phyloP scores from a whole-genome alignment of 2,329 filamentous ascomycete species.

The Fusarium temperatum region DNA sequence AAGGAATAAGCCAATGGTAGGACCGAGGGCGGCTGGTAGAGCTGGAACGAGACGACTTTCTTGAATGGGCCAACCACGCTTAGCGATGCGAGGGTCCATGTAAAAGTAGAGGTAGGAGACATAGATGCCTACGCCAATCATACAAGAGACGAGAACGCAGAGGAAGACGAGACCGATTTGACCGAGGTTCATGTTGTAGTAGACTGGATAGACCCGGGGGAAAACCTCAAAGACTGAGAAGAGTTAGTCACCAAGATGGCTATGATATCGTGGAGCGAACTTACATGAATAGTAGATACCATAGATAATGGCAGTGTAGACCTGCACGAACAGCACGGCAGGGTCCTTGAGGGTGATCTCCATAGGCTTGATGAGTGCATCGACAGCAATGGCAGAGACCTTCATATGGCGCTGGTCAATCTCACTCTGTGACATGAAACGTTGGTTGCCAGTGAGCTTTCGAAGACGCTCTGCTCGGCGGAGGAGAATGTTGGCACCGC shows the following conservation, averaged over 20 bases:
- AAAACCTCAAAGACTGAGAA: slow-evolving; percentile 68
- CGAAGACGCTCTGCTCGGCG: slow-evolving; percentile 69
- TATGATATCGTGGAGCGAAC: neutral
- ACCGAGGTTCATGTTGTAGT: slow-evolving; percentile 68
- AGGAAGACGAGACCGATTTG: slow-evolving; percentile 69
- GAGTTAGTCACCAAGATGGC: slow-evolving; percentile 8
- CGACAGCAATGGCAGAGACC: slow-evolving; percentile 56
- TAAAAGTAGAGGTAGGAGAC: slow-evolving; percentile 61
- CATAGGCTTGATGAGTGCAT: slow-evolving; percentile 69
- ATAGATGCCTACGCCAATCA: slow-evolving; percentile 61
- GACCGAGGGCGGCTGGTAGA: slow-evolving; percentile 60
- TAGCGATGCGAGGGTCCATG: slow-evolving; percentile 59
- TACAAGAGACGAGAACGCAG: slow-evolving; percentile 65
- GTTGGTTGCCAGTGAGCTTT: slow-evolving; percentile 64
- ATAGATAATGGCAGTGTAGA: slow-evolving; percentile 70
- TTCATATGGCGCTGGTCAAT: slow-evolving; percentile 68
- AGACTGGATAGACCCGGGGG: slow-evolving; percentile 67
- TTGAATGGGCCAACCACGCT: slow-evolving; percentile 59
- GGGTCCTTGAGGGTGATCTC: slow-evolving; percentile 70
- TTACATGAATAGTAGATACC: slow-evolving; percentile 67
- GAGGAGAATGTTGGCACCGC: slow-evolving; percentile 65
- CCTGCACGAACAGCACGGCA: slow-evolving; percentile 67
- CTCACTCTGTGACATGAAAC: slow-evolving; percentile 69
- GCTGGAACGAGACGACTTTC: slow-evolving; percentile 66
- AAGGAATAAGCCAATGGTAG: slow-evolving; percentile 68